Conservation (phyloP, 257 asterid species). For the Salvia hispanica region DNA sequence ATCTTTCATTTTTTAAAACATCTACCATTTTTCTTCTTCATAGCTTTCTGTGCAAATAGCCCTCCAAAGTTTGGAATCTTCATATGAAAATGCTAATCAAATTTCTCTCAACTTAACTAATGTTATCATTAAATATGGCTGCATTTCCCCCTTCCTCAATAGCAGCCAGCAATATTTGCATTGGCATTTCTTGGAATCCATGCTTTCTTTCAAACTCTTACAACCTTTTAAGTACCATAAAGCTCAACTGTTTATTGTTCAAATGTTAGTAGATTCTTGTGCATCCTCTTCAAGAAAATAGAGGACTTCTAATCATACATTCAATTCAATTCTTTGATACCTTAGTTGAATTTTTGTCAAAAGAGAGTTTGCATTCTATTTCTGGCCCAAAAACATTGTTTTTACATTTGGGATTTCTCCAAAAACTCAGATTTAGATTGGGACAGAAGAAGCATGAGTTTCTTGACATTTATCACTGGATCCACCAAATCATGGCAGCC, state of each 20-base stretch:
- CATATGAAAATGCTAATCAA: constrained; percentile 41
- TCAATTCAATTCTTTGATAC: constrained; percentile 30
- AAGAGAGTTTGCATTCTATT: background rate
- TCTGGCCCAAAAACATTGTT: background rate
- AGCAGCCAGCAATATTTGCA: constrained; percentile 10
- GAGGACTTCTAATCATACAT: background rate
- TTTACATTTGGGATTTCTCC: constrained; percentile 7
- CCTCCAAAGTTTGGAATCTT: constrained; percentile 60
- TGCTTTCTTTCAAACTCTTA: constrained; percentile 27
- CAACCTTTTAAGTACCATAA: background rate
- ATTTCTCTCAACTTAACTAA: constrained; percentile 19
- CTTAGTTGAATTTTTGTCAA: background rate
- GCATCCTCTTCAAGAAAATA: background rate
- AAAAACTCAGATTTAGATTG: constrained; percentile 10
- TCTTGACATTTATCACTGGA: constrained; percentile 83
- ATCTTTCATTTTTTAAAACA: constrained; percentile 30
- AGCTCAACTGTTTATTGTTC: too few relatives aligned
- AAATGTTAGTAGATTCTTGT: constrained; percentile 2
- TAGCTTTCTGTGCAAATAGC: constrained; percentile 41
- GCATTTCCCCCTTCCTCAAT: constrained; percentile 25
- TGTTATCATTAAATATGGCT: constrained; percentile 29
- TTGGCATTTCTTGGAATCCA: constrained; percentile 14
- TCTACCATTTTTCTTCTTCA: background rate
- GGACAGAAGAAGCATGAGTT: constrained; percentile 50
- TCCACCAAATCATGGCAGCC: constrained; percentile 87